A percentile compares a stretch with the other conserved stretches of the same genome.
Conservation (phyloP, 1,284 basidiomycete genomes). For the Ustilago crameri region DNA sequence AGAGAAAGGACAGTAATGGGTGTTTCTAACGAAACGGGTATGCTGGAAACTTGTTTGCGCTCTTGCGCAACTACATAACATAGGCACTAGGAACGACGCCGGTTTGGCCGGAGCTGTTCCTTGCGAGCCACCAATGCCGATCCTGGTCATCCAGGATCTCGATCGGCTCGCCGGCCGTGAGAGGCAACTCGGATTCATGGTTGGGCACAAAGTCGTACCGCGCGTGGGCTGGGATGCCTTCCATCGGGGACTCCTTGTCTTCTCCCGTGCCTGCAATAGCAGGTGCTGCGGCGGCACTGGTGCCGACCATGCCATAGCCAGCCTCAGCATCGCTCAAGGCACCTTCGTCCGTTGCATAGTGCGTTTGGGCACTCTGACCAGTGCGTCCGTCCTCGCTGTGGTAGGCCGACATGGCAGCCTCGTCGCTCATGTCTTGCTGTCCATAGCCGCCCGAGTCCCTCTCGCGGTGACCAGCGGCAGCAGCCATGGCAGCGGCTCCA, state of each 20-base stretch:
- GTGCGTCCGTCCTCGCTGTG: constrained; percentile 53
- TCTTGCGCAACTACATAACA: constrained; percentile 41
- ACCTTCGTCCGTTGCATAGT: constrained; percentile 67
- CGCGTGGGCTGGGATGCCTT: constrained; percentile 61
- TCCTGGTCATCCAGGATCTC: constrained; percentile 61
- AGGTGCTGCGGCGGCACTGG: constrained; percentile 73
- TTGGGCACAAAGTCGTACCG: constrained; percentile 62
- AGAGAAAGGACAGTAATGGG: constrained; percentile 20
- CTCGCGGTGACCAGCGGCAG: constrained; percentile 68
- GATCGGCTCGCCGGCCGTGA: constrained; percentile 59
- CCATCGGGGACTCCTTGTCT: constrained; percentile 40
- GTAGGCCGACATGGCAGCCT: constrained; percentile 68
- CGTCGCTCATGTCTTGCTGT: constrained; percentile 45
- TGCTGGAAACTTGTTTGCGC: constrained; percentile 4
- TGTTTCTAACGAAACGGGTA: constrained; percentile 25
- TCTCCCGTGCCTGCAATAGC: constrained; percentile 24
- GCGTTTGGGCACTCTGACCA: constrained; percentile 34
- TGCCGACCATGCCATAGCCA: constrained; percentile 14
- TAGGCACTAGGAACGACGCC: constrained; percentile 63
- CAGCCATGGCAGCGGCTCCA: constrained; percentile 46
- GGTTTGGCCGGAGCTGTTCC: constrained; percentile 48
- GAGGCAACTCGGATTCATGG: constrained; percentile 56
- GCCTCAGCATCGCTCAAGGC: constrained; percentile 36
- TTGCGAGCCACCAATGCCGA: constrained; percentile 62
- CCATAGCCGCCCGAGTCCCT: constrained; percentile 67